These are phyloP conservation scores for Capsella bursapastoris DNA, from an alignment of 345 rosid genomes.

Conservation along the genomic window DNA sequence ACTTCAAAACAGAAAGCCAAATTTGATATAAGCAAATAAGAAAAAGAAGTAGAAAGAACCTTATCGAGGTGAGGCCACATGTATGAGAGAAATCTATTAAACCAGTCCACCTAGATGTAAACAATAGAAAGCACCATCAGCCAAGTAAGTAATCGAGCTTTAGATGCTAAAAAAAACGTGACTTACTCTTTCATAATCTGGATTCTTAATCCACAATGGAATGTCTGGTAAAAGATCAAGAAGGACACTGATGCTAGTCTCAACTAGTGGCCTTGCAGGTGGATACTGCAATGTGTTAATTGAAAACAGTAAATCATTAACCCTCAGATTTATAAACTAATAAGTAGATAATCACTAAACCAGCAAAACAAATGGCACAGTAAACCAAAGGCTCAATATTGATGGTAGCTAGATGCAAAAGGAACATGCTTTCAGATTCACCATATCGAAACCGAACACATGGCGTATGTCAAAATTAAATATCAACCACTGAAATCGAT, in stretches of 20 bases:
- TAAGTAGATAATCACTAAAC: neutral
- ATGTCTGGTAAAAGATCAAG: constrained; percentile 67
- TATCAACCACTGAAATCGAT: neutral
- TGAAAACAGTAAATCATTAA: neutral
- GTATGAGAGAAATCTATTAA: constrained; percentile 63
- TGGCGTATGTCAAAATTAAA: neutral
- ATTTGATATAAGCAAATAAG: constrained; percentile 1
- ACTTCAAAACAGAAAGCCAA: neutral
- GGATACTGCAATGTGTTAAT: constrained; percentile 56
- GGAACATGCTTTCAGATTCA: constrained; percentile 13
- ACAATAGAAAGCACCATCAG: neutral
- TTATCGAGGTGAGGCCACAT: constrained; percentile 85
- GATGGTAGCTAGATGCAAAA: neutral
- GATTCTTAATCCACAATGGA: constrained; percentile 79
- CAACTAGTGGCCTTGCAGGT: constrained; percentile 51
- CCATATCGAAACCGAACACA: neutral
- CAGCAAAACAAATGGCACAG: neutral
- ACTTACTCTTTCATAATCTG: constrained; percentile 73
- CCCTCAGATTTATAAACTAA: neutral
- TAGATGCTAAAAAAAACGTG: neutral
- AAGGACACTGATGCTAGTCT: constrained; percentile 52
- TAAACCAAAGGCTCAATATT: neutral
- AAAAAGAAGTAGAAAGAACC: constrained; percentile 45
- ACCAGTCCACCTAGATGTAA: constrained; percentile 67
- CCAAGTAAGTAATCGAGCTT: neutral